Evolutionary conservation across 164 flowering plant genomes (phyloP), one percentile per base, ranked within the genome.

Genomic region (Tinospora cordifolia): DNA sequence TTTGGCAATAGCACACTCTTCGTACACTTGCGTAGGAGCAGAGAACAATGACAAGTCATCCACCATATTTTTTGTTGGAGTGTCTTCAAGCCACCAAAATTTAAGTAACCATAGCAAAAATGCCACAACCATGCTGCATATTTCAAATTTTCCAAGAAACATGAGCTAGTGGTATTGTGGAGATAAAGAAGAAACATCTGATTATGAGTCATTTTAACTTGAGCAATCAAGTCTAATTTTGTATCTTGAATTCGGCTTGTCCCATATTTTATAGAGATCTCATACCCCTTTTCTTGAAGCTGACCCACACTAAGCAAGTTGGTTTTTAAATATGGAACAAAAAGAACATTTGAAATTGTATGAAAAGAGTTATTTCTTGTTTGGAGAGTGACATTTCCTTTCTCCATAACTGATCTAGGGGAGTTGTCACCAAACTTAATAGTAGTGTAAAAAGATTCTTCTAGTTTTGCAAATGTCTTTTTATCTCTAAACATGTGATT

Each of bases 361-460:
- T 66, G 39, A n/a, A n/a, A n/a, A n/a, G n/a, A n/a, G n/a, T n/a
- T n/a, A n/a, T n/a, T n/a, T n/a, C n/a, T n/a, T n/a, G n/a, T n/a
- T n/a, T n/a, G n/a, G n/a, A n/a, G n/a, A n/a, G n/a, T n/a, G n/a
- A n/a, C n/a, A n/a, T n/a, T n/a, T n/a, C n/a, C 63, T 46, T 72
- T 68, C 66, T 69, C 62, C 73, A 73, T 72, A 19, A 65, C 63
- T 2, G 47, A 26, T n/a, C 70, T 58, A 26, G 47, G 72, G 15
- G 69, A 67, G 13, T 76, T 51, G 25, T 76, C 65, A 2, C 78
- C 69, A 72, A 71, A 51, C 68, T 71, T 72, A 15, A 76, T 41
- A 41, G 41, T 51, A 21, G 36, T 44, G 10, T 26, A 49, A 47
- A 68, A 72, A 17, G 72, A n/a, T 24, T 68, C 73, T 66, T 74